These are phyloP conservation scores for Drosera capensis DNA, from an alignment of 148 eudicot genomes.

Conservation along the genomic window DNA sequence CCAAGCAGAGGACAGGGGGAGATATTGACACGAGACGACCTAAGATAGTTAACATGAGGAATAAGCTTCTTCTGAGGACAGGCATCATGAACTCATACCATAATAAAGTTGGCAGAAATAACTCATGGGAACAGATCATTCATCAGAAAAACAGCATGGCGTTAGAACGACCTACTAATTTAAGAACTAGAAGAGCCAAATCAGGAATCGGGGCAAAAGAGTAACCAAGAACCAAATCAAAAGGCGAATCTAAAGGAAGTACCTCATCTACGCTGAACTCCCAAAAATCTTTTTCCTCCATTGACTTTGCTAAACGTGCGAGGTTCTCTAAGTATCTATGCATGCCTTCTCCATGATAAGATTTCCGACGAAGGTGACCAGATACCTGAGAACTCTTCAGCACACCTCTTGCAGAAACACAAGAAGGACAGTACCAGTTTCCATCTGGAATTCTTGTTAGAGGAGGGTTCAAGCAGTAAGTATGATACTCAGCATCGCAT, in stretches of 20 bases:
- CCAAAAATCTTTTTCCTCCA: slow-evolving; percentile 55
- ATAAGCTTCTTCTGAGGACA: too few species aligned
- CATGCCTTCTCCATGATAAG: slow-evolving; percentile 29
- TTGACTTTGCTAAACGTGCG: slow-evolving; percentile 20
- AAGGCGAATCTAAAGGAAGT: neutral
- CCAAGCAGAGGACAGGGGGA: too few species aligned
- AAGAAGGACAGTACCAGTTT: slow-evolving; percentile 72
- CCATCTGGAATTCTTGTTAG: slow-evolving; percentile 62
- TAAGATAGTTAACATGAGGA: too few species aligned
- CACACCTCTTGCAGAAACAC: slow-evolving; percentile 23
- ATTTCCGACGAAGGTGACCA: slow-evolving; percentile 16
- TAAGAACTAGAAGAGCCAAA: too few species aligned
- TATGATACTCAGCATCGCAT: slow-evolving; percentile 71
- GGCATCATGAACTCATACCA: too few species aligned
- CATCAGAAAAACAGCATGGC: neutral
- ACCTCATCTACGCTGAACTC: slow-evolving; percentile 56
- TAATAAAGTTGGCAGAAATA: too few species aligned
- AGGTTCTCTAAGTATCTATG: slow-evolving; percentile 28
- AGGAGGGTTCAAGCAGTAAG: slow-evolving; percentile 59
- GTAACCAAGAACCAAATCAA: neutral
- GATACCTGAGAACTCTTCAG: slow-evolving; percentile 11
- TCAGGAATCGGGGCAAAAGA: slow-evolving; percentile 2
- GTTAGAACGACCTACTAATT: too few species aligned
- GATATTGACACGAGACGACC: too few species aligned
- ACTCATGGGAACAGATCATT: neutral